Evolutionary conservation across 768 basidiomycete species (phyloP).

Genomic region (Floccularia luteovirens): DNA sequence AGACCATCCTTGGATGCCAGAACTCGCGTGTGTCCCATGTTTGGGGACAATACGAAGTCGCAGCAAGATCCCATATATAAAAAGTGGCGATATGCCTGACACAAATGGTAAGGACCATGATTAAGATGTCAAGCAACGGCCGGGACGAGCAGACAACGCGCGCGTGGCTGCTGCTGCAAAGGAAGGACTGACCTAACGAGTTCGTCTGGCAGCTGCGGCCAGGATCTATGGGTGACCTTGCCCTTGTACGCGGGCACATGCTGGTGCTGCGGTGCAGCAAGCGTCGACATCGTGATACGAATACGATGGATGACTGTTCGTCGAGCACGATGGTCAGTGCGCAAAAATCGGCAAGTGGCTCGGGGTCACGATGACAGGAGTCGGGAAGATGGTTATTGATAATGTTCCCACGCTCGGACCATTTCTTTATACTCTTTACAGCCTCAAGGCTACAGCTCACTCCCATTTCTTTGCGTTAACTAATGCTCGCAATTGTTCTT

Average conservation of each 20-base stretch:
- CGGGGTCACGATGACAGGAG: constrained; percentile 15
- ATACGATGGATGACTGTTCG: constrained; percentile 8
- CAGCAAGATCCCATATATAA: constrained; percentile 43
- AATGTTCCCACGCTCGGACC: constrained; percentile 37
- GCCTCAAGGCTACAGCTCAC: too few relatives aligned
- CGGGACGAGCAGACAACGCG: constrained; percentile 20
- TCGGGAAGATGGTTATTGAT: constrained; percentile 24
- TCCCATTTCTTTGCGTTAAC: too few relatives aligned
- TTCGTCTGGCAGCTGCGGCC: constrained; percentile 56
- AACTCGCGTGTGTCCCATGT: constrained; percentile 38
- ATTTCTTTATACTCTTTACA: too few relatives aligned
- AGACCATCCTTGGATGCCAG: constrained; percentile 60
- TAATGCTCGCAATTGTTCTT: too few relatives aligned
- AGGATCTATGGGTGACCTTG: constrained; percentile 47
- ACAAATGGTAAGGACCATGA: background rate
- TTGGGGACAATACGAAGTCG: constrained; percentile 37
- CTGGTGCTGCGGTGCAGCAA: background rate
- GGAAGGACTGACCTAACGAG: constrained; percentile 43
- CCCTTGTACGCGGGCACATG: constrained; percentile 36
- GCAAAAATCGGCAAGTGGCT: constrained; percentile 29
- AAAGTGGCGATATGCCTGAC: constrained; percentile 51
- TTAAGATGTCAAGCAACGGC: constrained; percentile 7
- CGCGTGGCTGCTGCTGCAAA: constrained; percentile 19
- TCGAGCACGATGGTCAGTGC: constrained; percentile 34
- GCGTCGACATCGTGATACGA: constrained; percentile 3